Evolutionary conservation across 768 basidiomycete species (phyloP), one percentile per base, ranked within the genome.

Genomic region (Suillus luteus): DNA sequence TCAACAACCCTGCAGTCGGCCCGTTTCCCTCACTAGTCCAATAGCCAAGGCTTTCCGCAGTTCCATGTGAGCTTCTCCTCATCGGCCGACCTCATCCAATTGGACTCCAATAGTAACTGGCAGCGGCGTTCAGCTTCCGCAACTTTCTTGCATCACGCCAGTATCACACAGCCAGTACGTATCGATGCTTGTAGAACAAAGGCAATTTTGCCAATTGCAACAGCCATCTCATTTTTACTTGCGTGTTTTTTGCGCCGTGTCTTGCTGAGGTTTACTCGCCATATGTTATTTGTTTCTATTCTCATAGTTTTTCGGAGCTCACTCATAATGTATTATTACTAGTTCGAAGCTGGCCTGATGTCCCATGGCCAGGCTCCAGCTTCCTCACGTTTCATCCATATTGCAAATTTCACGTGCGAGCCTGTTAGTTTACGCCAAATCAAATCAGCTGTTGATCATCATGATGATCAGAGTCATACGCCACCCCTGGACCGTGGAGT

Each of bases 61-160:
- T 5, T 33, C 52, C 33, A 54, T 54, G 52, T 19, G 19, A 35
- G 52, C 52, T 54, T 33, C 52, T 54, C 19, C n/a, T 2, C 24
- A 35, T 54, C 52, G 52, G 52, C 52, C 52, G 52, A 54, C 52
- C 5, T 19, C 10, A 33, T 52, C 52, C 31, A 54, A 54, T 33
- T 19, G 27, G 22, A 2, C 43, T 24, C 22, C 46, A 48, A 48
- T 48, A 15, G 48, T 24, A 49, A 24, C 24, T 31, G 51, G 51
- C 51, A 54, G 31, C 52, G 52, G 52, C 33, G 11, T 33, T 54
- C 52, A 54, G 31, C 33, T 33, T 54, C 52, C 52, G 52, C 31
- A 35, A 4, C 17, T 54, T 33, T 31, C 31, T 31, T 15, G 8
- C 49, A 31, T 51, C 27, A 17, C 8, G 27, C 24, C 49, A 51